phyloP scores from a whole-genome alignment of 306 rosid species.

The Cercis canadensis region DNA sequence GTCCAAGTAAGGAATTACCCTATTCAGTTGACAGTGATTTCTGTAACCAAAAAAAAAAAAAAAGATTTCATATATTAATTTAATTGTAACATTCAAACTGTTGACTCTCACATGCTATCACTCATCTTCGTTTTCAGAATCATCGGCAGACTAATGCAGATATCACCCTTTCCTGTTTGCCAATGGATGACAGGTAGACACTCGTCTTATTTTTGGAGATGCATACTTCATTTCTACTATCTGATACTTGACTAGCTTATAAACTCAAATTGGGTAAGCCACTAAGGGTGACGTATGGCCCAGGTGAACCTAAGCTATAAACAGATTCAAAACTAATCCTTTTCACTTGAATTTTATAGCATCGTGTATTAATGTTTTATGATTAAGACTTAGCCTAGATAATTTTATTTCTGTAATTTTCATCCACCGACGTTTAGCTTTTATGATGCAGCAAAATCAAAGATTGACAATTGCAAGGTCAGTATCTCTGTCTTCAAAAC shows the following conservation, averaged over 20 bases:
- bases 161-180: too few species aligned
- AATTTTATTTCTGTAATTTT: constrained; percentile 26
- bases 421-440: constrained; percentile 82
- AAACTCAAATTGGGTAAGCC: too few species aligned
- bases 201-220: neutral
- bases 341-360: constrained; percentile 24
- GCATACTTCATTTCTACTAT: neutral
- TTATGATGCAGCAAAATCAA: constrained; percentile 58
- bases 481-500: constrained; percentile 6
- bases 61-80: constrained; percentile 7
- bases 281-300: too few species aligned
- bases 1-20: constrained; percentile 66
- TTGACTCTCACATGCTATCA: too few species aligned
- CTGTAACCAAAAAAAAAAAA: constrained; percentile 33
- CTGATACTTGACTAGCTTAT: neutral
- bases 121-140: too few species aligned
- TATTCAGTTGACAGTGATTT: constrained; percentile 16
- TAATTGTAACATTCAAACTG: constrained; percentile 2
- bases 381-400: too few species aligned
- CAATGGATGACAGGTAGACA: too few species aligned
- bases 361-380: constrained; percentile 9
- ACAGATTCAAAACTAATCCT: constrained; percentile 3
- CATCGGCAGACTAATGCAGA: too few species aligned
- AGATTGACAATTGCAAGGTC: constrained; percentile 67
- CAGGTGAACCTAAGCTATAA: constrained; percentile 24